Evolutionary conservation across 2,329 filamentous ascomycete species (phyloP), one percentile per base, ranked within the genome.

Genomic region (Scedosporium dehoogii): DNA sequence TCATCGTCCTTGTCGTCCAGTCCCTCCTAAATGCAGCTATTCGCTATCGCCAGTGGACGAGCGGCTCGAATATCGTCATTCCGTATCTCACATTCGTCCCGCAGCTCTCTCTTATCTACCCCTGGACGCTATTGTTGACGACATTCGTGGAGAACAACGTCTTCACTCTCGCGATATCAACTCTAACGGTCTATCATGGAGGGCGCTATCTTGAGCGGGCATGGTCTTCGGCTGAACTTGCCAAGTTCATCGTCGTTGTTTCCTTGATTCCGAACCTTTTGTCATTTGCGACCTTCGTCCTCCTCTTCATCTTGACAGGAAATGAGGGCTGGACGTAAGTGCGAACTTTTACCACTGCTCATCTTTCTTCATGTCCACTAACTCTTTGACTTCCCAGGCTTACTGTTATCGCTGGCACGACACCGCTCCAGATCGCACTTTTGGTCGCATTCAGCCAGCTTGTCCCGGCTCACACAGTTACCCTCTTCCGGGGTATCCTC

Each of bases 401-500:
- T 57, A 92, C 89, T 56, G 88, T 90, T 66, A 90, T 97, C 71
- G 90, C 90, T 68, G 94, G 94, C 68, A 92, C 92, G 62, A 88
- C 96, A 66, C 87, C 92, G 16, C 81, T 97, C 63, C 93, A 97
- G 74, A 92, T 94, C 57, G 88, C 90, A 65, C 97, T 97, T 78
- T 89, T 99, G 65, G 91, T 97, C 69, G 91, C 93, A 62, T 96
- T 97, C 77, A 97, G 96, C 77, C 94, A 99, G 76, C 90, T 99
- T 59, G 89, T 97, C 42, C 94, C 94, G 23, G 92, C 96, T 65
- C 94, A 99, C 75, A 99, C 94, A 10, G 93, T 97, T 61, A 94
- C 93, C 4, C 85, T 99, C 63, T 93, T 96, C 78, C 89, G 89
- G 66, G 92, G 92, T 66, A 78, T 96, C 65, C 73, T 97, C 64